Base-by-base conservation (phyloP, 2,329 filamentous ascomycete genomes). In the Elsinoe arachidis region DNA sequence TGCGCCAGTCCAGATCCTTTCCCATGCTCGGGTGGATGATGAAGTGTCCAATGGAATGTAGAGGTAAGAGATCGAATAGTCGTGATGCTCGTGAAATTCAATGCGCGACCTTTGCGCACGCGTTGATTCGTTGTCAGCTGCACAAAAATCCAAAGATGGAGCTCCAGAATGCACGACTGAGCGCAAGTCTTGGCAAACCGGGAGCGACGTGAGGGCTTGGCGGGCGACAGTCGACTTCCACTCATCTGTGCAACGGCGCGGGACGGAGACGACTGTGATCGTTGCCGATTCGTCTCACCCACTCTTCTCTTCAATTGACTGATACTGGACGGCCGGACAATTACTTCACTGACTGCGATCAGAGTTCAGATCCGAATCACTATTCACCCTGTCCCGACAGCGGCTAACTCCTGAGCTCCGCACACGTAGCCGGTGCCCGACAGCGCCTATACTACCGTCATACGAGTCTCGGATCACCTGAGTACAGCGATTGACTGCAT, bases 111-210 rank as follows among this genome's bases (percentile, higher is more conserved):
- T n/a, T 34, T 23, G 14, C 26, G 33, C n/a, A 35, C 49, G 49
- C 49, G 33, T 46, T 39, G 17, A 39, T n/a, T 53, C 14, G 34
- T 26, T 37, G 33, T 39, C 35, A 39, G 35, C 33, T 53, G 15
- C n/a, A 53, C 34, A 53, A 55, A 55, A 43, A 26, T 55, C 37
- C 37, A 43, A 5, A 26, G 37, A 55, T 39, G 38, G 35, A 43
- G 53, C 37, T 43, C 39, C 15, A 23, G 53, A 44, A 43, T 19
- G 38, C 38, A 30, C 34, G 19, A 33, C 10, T 7, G 53, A 37
- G 53, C 23, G 15, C 38, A 46, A 37, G 21, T 55, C 37, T 55
- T 53, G 49, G 49, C 41, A 46, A 46, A 23, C 11, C 15, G 49
- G 19, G 21, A 26, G 12, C 7, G 26, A 30, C 26, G 26, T 30